These are phyloP conservation scores for Oligophagozyma castellii DNA, from an alignment of 1,139 yeast genomes.

Conservation along the genomic window DNA sequence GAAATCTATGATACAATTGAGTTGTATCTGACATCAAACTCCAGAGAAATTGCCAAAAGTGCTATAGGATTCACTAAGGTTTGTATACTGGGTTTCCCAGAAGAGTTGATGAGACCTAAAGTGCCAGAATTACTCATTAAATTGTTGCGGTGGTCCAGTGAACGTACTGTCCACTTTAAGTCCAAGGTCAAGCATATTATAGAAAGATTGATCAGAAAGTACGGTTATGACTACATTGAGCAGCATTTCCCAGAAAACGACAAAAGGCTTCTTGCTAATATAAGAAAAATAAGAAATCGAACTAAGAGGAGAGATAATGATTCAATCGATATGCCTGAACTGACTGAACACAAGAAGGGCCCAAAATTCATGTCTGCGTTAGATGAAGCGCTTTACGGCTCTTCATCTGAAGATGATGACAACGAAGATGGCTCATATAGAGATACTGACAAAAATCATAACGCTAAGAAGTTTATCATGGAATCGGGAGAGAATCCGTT, in stretches of 20 bases:
- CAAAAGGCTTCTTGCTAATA: slow-evolving; percentile 64
- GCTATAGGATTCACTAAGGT: slow-evolving; percentile 93
- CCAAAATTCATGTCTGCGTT: slow-evolving; percentile 61
- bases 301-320: slow-evolving; percentile 57
- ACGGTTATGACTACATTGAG: slow-evolving; percentile 73
- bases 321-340: slow-evolving; percentile 25
- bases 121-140: slow-evolving; percentile 54
- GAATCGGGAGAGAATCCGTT: slow-evolving; percentile 75
- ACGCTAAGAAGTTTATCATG: slow-evolving; percentile 47
- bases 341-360: slow-evolving; percentile 20
- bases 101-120: slow-evolving; percentile 56
- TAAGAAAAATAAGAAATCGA: slow-evolving; percentile 74
- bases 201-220: slow-evolving; percentile 80
- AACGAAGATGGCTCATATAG: too few relatives aligned
- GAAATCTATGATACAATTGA: slow-evolving; percentile 86
- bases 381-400: slow-evolving; percentile 52
- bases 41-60: slow-evolving; percentile 86
- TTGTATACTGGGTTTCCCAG: slow-evolving; percentile 74
- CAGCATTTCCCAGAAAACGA: slow-evolving; percentile 82
- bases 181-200: slow-evolving; percentile 83
- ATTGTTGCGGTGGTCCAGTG: slow-evolving; percentile 86
- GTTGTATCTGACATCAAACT: slow-evolving; percentile 76
- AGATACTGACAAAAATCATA: slow-evolving; percentile 18
- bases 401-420: slow-evolving; percentile 28
- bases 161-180: slow-evolving; percentile 89